phyloP scores from a whole-genome alignment of 23 red algal genomes.

The Gracilaria gracilis region DNA sequence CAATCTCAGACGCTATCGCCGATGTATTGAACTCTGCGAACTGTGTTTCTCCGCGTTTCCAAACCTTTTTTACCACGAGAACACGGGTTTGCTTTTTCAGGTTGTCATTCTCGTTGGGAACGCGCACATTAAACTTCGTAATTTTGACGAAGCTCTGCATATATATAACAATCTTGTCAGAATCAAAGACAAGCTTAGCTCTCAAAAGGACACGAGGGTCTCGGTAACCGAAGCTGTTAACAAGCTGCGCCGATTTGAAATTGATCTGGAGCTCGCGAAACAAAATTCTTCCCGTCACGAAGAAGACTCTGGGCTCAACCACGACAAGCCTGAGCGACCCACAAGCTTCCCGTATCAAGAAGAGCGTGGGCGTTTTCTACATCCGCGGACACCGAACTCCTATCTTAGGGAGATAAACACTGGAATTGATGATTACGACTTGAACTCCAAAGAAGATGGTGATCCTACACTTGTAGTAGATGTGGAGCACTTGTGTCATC shows the following conservation, averaged over 20 bases:
- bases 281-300: neutral
- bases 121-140: constrained; percentile 43
- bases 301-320: neutral
- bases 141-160: constrained; percentile 19
- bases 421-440: constrained; percentile 36
- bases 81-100: constrained; percentile 36
- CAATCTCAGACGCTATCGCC: constrained; percentile 47
- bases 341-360: constrained; percentile 10
- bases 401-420: constrained; percentile 29
- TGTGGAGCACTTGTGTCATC: constrained; percentile 44
- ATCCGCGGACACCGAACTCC: constrained; percentile 13
- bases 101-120: constrained; percentile 35
- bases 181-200: constrained; percentile 19
- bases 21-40: constrained; percentile 54
- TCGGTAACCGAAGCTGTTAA: constrained; percentile 14
- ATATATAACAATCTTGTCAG: neutral
- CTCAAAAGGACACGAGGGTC: constrained; percentile 22
- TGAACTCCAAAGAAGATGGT: constrained; percentile 29
- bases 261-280: constrained; percentile 6
- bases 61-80: constrained; percentile 20
- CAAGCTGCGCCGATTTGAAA: constrained; percentile 26
- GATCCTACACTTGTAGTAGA: constrained; percentile 1
- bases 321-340: neutral
- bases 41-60: constrained; percentile 42
- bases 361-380: constrained; percentile 24